Base-by-base conservation (phyloP, 148 eudicot species). In the Dianthus caryophyllus region DNA sequence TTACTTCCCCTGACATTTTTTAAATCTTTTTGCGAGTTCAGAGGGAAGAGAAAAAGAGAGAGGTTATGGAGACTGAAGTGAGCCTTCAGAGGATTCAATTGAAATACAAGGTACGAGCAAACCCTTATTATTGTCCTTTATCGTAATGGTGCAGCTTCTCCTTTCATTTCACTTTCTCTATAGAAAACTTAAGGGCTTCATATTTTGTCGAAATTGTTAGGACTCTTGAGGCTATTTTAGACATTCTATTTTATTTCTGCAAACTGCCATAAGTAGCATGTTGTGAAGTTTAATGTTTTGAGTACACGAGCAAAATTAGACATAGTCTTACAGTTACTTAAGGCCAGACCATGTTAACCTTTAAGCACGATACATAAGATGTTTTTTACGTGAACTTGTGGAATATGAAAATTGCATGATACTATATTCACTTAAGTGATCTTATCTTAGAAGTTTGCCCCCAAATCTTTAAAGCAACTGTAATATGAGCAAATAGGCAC, bases 41-140 rank as follows among this genome's bases (percentile, higher is more conserved):
- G 99, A 86, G 99, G 73, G 99, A 94, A 72, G 99, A 90, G 86
- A 90, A 90, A 67, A 94, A 94, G 74, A 80, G 97, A 78, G 99
- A 94, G 39, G 90, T 94, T 60, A 79, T 87, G 79, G 93, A 90
- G 73, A 90, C 83, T 61, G 99, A 94, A 79, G 90, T 90, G 65
- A 81, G 81, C 77, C 97, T 94, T 63, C 99, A 94, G 73, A 84
- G 99, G 79, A 78, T 88, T 66, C 99, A 94, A 61, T 65, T 90
- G 80, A 84, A 86, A 71, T 90, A 90, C 70, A 94, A 94, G 99
- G 99, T 94, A 86, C 70, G 74, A 22, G 16, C 38, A 8, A 43
- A 41, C 38, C 38, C 38, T 33, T 33, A 33, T 33, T 33, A 33
- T 27, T 30, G 41, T 20, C 20, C 60, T 53, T 33, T 2, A 39